Conservation (phyloP, 2,329 filamentous ascomycete species). For the Alternaria tenuissima region DNA sequence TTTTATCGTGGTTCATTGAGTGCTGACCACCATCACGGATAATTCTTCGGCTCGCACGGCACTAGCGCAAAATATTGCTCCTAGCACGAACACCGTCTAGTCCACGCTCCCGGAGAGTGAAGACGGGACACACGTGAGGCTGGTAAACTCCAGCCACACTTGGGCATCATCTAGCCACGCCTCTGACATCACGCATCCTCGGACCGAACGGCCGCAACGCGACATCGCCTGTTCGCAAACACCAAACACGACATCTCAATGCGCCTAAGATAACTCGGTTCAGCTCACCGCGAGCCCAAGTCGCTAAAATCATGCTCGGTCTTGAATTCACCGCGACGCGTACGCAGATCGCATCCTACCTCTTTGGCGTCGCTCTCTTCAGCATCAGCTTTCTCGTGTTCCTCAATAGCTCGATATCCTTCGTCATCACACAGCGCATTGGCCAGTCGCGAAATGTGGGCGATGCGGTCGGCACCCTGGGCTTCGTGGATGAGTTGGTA, state of each 20-base stretch:
- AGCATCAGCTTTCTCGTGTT: conserved; percentile 91
- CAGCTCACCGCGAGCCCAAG: conserved; percentile 35
- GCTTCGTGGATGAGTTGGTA: conserved; percentile 84
- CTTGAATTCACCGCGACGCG: conserved; percentile 64
- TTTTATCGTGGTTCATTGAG: not conserved
- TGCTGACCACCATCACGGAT: not conserved
- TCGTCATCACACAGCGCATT: conserved; percentile 84
- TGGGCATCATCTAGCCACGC: conserved; percentile 8
- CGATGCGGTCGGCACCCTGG: conserved; percentile 82
- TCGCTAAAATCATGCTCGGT: conserved; percentile 43
- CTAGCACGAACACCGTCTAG: not conserved
- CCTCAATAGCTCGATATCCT: conserved; percentile 83
- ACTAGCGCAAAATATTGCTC: not conserved
- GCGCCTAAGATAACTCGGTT: conserved; percentile 17
- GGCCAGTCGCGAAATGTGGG: conserved; percentile 77
- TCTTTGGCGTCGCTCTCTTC: conserved; percentile 83
- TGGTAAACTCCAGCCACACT: conserved; percentile 1
- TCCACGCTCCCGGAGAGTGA: not conserved
- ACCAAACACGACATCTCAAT: conserved; percentile 17
- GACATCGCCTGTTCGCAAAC: conserved; percentile 9
- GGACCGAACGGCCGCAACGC: conserved; percentile 14
- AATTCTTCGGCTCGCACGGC: not conserved
- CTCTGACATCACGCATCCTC: conserved; percentile 15
- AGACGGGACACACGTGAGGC: conserved; percentile 10
- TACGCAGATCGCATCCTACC: conserved; percentile 72